phyloP scores from a whole-genome alignment of 2,329 filamentous ascomycete species.

The Clarireedia homoeocarpa region DNA sequence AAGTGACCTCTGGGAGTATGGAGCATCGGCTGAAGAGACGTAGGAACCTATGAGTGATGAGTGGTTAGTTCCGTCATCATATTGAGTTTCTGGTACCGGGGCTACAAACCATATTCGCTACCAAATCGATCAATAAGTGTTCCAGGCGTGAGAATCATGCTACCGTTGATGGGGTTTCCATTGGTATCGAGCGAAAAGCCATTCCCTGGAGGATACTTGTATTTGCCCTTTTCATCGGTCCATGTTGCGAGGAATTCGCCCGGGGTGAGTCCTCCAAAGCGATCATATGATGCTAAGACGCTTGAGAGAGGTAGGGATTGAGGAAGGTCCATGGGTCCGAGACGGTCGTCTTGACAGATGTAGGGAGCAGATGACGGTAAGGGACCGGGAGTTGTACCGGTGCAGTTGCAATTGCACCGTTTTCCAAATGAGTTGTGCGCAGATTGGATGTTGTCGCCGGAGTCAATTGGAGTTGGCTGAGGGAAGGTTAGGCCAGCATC shows the following conservation, averaged over 20 bases:
- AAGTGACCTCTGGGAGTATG: neutral
- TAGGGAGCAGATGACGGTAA: neutral
- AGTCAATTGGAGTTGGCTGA: neutral
- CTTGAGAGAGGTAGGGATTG: neutral
- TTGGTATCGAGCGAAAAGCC: neutral
- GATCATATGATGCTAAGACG: conserved; percentile 5
- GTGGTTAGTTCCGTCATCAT: neutral
- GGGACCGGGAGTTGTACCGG: neutral
- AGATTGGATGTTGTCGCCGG: neutral
- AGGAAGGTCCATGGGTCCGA: conserved; percentile 1
- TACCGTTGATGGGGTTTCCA: neutral
- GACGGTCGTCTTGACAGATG: neutral
- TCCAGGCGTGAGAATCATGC: neutral
- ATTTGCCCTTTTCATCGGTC: neutral
- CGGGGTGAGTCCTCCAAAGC: neutral
- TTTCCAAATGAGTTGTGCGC: neutral
- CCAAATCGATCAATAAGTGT: conserved; percentile 6
- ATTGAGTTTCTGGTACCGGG: neutral
- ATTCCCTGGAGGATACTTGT: neutral
- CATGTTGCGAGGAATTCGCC: conserved; percentile 2
- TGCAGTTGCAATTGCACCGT: neutral
- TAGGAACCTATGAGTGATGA: neutral
- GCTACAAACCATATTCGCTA: conserved; percentile 2
- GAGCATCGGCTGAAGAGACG: neutral
- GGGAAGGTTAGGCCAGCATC: neutral